Base-by-base conservation (phyloP, 2,329 filamentous ascomycete genomes). In the Nemania bipapillata region DNA sequence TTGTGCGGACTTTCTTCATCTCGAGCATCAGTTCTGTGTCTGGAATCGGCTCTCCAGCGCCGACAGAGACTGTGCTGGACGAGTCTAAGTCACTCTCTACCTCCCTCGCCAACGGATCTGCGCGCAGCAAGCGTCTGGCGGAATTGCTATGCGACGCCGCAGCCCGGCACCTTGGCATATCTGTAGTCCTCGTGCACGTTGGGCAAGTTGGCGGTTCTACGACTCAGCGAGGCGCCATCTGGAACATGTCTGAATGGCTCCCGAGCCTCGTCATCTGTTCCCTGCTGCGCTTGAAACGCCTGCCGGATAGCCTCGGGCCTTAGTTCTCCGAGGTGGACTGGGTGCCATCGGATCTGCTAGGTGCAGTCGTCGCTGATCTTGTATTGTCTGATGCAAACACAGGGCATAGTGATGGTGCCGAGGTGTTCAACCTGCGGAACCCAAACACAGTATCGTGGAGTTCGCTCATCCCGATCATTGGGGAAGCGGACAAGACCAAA, bases 221-320 rank as follows among this genome's bases (percentile, higher is more conserved):
- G 24, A 53, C 40, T 8, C 30, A 32, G 35, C n/a, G 24, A 7
- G 63, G 66, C n/a, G 40, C 67, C 8, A 12, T 63, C 32, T 70
- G 64, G 68, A 64, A 67, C 22, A 22, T 26, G 5, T 58, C 63
- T 3, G 63, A 66, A 45, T 67, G 68, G 68, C 55, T 70, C 2
- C 64, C 68, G 1, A 70, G 68, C 30, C 59, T 70, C 35, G 50
- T 63, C 20, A 60, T 67, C 24, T 62, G 67, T 30, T 70, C 68
- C 26, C 3, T 56, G 6, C 32, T 47, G 12, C 30, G 17, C 17
- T 28, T 70, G 50, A 56, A 54, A 4, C 62, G 30, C 45, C 20
- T 70, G 15, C 68, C 68, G 1, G 55, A 56, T 1, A 57, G n/a
- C 22, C 54, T 67, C 1, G 68, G 68, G 2, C 64, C 68, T 15